Percentiles rank a stretch among this genome's conserved stretches.
Evolutionary conservation across 345 rosid species (phyloP).

Genomic region (Hevea brasiliensis): DNA sequence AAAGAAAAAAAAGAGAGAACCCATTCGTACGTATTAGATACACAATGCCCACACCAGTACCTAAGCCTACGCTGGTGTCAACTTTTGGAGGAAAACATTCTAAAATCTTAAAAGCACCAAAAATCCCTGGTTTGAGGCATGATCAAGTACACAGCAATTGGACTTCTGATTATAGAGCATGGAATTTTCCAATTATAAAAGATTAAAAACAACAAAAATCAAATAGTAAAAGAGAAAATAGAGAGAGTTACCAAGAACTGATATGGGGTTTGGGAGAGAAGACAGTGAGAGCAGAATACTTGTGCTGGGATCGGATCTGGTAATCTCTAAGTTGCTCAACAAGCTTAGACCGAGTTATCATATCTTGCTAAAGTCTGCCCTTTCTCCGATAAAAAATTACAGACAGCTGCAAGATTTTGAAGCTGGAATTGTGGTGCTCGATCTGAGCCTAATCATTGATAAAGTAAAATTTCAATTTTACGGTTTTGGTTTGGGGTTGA

Average conservation of each 20-base stretch:
- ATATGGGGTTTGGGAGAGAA: slow-evolving; percentile 54
- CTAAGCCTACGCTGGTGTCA: too few species aligned
- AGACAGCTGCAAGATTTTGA: background rate
- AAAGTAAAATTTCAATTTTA: too few species aligned
- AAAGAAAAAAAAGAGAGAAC: too few species aligned
- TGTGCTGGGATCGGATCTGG: slow-evolving; percentile 55
- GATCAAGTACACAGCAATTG: background rate
- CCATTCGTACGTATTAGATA: too few species aligned
- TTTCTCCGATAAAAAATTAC: slow-evolving; percentile 4
- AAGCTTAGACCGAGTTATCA: slow-evolving; percentile 60
- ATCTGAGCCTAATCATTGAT: too few species aligned
- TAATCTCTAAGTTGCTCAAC: slow-evolving; percentile 55
- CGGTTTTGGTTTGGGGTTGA: too few species aligned
- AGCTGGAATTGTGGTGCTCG: background rate
- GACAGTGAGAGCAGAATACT: slow-evolving; percentile 42
- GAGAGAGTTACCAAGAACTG: slow-evolving; percentile 34
- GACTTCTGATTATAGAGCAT: background rate
- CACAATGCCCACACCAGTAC: too few species aligned
- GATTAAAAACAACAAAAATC: background rate
- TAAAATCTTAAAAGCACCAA: too few species aligned
- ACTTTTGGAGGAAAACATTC: too few species aligned
- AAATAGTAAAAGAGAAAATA: background rate
- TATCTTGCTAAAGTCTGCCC: slow-evolving; percentile 9
- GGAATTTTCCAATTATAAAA: background rate
- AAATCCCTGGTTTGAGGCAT: too few species aligned